Base-by-base conservation (phyloP, 768 basidiomycete species). In the Podaxis sp. region DNA sequence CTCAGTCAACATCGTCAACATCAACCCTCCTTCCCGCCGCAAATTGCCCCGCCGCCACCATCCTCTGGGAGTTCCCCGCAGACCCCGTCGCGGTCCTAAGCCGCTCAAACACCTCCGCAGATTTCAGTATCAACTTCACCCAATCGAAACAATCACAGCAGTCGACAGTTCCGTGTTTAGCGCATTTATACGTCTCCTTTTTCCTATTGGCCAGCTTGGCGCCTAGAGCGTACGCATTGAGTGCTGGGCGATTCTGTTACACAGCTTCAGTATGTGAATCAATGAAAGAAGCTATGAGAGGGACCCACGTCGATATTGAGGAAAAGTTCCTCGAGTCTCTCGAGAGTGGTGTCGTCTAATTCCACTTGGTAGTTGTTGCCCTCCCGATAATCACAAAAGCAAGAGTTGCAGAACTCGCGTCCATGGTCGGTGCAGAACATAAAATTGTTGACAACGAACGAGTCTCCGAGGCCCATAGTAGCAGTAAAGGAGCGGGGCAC, bases 361-460 rank as follows among this genome's bases (percentile, higher is more conserved):
- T 72, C 66, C 41, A 73, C 67, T 11, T 59, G 64, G 43, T 64
- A 57, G 64, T 74, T 75, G 63, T 77, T 77, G 29, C 63, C 62
- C 58, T 69, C 59, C 12, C 73, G 70, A 59, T 75, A 69, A 64
- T 75, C 76, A 49, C 67, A 72, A 54, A 22, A 68, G 61, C 75
- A 77, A 17, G 22, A n/a, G 40, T 66, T 57, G 54, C 75, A 77
- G 50, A 63, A 64, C 61, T 77, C 74, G 27, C 66, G 66, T 27
- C 76, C 75, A 38, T 77, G 76, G 33, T 68, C 69, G 3, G 55
- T 36, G 55, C 75, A 77, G 66, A 76, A 77, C 61, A 69, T 69
- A 51, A 75, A 73, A 9, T 63, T 64, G 41, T 74, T 72, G 7
- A 74, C 70, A 25, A 70, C 24, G 25, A 74, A 69, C 36, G 64